Evolutionary conservation across 345 rosid genomes (phyloP), one percentile per base, ranked within the genome.

Genomic region (Populus tremula): DNA sequence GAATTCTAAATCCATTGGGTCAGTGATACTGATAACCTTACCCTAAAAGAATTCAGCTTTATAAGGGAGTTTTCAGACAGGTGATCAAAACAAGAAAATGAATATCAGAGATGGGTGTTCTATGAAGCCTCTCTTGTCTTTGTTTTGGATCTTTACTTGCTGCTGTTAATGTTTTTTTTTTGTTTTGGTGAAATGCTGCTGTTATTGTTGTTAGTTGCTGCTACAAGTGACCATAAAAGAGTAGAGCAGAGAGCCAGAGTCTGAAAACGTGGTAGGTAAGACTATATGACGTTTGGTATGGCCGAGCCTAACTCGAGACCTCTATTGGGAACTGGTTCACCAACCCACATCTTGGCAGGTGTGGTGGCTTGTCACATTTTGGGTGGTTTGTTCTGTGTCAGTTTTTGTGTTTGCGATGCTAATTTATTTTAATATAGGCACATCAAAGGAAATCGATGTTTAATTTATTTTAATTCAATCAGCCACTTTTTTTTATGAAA

Each of bases 1-100:
- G 81, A 84, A 84, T 23, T 82, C 92, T 85, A 92, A 75, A 81
- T 89, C 93, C 97, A 90, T 86, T 64, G 65, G 53, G 53, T 41
- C 17, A 13, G 53, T 49, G 21, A 5, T 16, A 5, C 54, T 16
- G 21, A 49, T 49, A 5, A 49, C 53, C 53, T 47, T 47, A 47
- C 7, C 20, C 54, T 16, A 49, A 49, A 49, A 49, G 21, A 49
- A 49, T 17, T 49, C 50, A 16, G 4, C 54, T 49, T 49, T 49
- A 16, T 16, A 49, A 49, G 8, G 21, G 54, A 49, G 54, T 4
- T 49, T 45, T 16, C 50, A 5, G 54, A 16, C 54, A 17, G 54
- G 54, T 17, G 54, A 17, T 5, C 1, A 49, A 49, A 49, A 49
- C 6, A 49, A 17, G 54, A 49, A 49, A 18, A 49, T 17, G 54